Percentiles rank a stretch among this genome's conserved stretches.
These are phyloP conservation scores for Trametes versicolor DNA, from an alignment of 1,284 basidiomycete genomes.

Conservation along the genomic window DNA sequence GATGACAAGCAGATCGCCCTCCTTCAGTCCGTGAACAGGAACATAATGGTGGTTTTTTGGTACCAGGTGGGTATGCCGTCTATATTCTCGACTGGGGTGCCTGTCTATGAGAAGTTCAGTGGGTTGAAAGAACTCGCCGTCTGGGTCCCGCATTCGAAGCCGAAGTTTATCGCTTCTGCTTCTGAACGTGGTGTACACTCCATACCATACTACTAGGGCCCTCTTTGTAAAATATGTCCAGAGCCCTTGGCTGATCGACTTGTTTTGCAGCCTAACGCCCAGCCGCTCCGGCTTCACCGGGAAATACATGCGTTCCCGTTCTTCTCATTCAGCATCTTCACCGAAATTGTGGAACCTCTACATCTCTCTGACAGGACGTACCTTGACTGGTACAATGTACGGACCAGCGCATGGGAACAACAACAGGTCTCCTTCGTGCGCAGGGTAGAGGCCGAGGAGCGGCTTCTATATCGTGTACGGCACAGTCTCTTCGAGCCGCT, in stretches of 20 bases:
- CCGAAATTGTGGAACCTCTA: conserved; percentile 61
- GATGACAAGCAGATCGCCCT: conserved; percentile 35
- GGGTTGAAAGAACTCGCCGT: no score
- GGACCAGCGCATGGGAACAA: conserved; percentile 66
- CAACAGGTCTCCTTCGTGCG: conserved; percentile 56
- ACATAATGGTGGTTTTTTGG: conserved; percentile 74
- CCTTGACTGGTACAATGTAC: conserved; percentile 66
- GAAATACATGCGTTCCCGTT: conserved; percentile 70
- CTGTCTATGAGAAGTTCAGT: not conserved
- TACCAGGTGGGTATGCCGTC: conserved; percentile 57
- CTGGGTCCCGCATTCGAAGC: no score
- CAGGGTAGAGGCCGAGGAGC: conserved; percentile 53
- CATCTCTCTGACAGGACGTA: conserved; percentile 59
- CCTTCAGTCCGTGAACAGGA: conserved; percentile 47
- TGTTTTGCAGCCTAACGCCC: conserved; percentile 56
- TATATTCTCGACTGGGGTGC: not conserved
- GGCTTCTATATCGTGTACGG: conserved; percentile 66
- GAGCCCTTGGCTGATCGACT: not conserved
- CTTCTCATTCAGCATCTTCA: conserved; percentile 65
- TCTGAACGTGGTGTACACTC: no score
- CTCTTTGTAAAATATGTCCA: not conserved
- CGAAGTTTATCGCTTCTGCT: not conserved
- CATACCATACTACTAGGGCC: no score
- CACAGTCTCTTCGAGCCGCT: conserved; percentile 66
- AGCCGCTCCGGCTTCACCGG: conserved; percentile 68